Base-by-base conservation (phyloP, 169 alveolate species). In the Cryptosporidium bovis region DNA sequence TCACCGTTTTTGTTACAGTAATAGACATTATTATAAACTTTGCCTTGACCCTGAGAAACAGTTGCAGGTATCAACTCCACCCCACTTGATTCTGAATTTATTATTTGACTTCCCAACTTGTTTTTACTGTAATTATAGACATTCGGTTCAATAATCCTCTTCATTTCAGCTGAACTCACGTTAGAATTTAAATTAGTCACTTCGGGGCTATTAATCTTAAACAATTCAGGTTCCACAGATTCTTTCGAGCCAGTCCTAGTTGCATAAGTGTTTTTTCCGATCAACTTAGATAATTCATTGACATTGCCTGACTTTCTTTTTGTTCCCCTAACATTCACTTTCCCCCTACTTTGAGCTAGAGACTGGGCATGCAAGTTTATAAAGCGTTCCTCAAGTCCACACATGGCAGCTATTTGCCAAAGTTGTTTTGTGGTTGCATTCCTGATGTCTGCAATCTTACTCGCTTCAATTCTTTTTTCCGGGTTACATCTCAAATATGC, bases 361-460 rank as follows among this genome's bases (percentile, higher is more conserved):
- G 87, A 77, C 27, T 77, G 87, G 1, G 87, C 87, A 36, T 77
- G 87, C 29, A 77, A 60, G 24, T 77, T 77, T 2, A 77, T 77
- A 62, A 77, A 77, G 6, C 87, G 87, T 60, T 77, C 87, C 40
- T 77, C 87, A 44, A 77, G 64, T 33, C 87, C 87, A 36, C 87
- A 77, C 87, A 77, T 77, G 4, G 87, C 87, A 10, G 87, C 87
- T 60, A 77, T 77, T 40, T 77, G 87, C 87, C 87, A 77, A n/a
- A 77, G 71, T 56, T 77, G 87, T 50, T 77, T 77, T 36, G 87
- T 77, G 8, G 87, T 77, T 5, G 87, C 87, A 62, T 77, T 77
- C 51, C 87, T 29, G 33, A 77, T 77, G 56, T 77, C 87, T 33
- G 87, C 87, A 58, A 77, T 62, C 40, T 77, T 77, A 15, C 71